Conservation (phyloP, 331 rosid species). For the Malus hybrid region DNA sequence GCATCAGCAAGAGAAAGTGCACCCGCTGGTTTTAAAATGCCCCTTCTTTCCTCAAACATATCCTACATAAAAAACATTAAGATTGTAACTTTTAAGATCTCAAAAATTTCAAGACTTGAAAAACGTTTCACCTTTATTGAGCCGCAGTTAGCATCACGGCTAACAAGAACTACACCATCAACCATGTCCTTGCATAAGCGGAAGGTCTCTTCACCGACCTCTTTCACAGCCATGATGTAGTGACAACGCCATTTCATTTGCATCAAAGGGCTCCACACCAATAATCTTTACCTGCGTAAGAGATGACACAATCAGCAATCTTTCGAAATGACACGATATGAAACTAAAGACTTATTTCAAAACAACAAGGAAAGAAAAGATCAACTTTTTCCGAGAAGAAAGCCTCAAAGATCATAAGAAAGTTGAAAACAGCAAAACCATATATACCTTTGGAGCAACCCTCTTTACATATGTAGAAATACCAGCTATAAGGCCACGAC, state of each 20-base stretch:
- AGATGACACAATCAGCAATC: neutral
- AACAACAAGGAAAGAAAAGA: neutral
- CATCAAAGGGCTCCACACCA: constrained; percentile 91
- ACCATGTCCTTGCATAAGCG: constrained; percentile 75
- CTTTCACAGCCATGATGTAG: constrained; percentile 86
- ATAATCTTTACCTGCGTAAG: constrained; percentile 69
- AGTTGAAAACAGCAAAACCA: neutral
- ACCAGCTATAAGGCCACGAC: constrained; percentile 95
- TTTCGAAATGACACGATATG: neutral
- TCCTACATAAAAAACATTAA: constrained; percentile 42
- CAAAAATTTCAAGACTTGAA: constrained; percentile 2
- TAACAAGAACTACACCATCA: constrained; percentile 86
- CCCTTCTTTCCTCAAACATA: constrained; percentile 94
- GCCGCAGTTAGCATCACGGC: constrained; percentile 88
- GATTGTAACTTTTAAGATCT: neutral
- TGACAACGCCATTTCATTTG: constrained; percentile 92
- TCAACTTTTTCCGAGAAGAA: neutral
- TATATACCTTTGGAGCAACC: constrained; percentile 72
- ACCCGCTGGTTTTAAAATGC: constrained; percentile 95
- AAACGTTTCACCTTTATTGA: constrained; percentile 70
- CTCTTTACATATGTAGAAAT: constrained; percentile 93
- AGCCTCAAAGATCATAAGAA: neutral
- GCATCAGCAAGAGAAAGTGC: constrained; percentile 99
- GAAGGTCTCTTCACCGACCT: constrained; percentile 91
- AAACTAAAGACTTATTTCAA: neutral